Conservation (phyloP, 2,329 filamentous ascomycete genomes). For the Paecilomyces fulvus region DNA sequence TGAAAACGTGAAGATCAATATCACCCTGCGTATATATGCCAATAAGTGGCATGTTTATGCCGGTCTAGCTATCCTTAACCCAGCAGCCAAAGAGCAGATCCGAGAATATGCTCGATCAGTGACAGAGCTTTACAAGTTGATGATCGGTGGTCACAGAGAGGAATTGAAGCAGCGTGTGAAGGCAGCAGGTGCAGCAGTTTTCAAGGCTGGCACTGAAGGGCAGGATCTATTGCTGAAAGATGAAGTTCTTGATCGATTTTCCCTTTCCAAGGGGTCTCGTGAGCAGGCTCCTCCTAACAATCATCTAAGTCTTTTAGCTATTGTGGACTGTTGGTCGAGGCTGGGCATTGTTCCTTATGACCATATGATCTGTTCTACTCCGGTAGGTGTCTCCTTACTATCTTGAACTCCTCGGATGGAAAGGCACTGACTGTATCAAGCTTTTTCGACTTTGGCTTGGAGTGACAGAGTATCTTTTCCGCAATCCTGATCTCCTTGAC, state of each 20-base stretch:
- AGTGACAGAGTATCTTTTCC: conserved; percentile 94
- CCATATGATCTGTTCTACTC: conserved; percentile 99
- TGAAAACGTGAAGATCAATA: conserved; percentile 98
- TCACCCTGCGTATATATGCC: conserved; percentile 91
- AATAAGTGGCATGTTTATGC: conserved; percentile 99
- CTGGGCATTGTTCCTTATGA: conserved; percentile 93
- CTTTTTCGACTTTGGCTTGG: conserved; percentile 94
- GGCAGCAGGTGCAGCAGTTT: conserved; percentile 67
- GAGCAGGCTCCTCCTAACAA: conserved; percentile 70
- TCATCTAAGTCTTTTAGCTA: conserved; percentile 84
- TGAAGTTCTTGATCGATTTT: conserved; percentile 80
- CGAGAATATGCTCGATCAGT: conserved; percentile 87
- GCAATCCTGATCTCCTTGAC: conserved; percentile 69
- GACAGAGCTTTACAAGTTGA: conserved; percentile 91
- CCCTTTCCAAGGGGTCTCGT: conserved; percentile 61
- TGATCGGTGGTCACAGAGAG: conserved; percentile 74
- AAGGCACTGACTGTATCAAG: conserved; percentile 20
- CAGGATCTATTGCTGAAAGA: conserved; percentile 65
- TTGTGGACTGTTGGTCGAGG: conserved; percentile 97
- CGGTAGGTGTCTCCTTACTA: conserved; percentile 41
- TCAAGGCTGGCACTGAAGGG: conserved; percentile 44
- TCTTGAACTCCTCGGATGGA: background rate
- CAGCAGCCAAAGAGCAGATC: conserved; percentile 84
- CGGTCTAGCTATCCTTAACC: conserved; percentile 92
- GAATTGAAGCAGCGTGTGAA: conserved; percentile 70